phyloP scores from a whole-genome alignment of 495 filamentous ascomycete species.

The Cudoniella acicularis region DNA sequence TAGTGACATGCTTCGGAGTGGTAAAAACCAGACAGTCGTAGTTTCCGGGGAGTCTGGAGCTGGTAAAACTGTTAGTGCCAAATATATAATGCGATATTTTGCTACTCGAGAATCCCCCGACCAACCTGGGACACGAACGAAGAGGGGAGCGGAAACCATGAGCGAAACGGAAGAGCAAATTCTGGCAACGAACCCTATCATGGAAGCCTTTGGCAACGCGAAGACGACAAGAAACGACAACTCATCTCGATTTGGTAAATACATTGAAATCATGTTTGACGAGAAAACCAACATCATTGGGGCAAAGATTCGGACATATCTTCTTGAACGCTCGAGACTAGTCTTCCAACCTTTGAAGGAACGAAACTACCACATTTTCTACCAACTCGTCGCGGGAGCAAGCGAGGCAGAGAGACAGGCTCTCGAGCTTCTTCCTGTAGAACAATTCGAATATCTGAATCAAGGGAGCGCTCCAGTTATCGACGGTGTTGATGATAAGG shows the following conservation, averaged over 20 bases:
- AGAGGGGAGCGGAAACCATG: constrained; percentile 80
- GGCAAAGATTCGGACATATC: constrained; percentile 92
- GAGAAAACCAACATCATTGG: constrained; percentile 94
- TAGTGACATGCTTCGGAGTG: constrained; percentile 95
- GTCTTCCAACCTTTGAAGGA: constrained; percentile 99
- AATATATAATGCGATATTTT: constrained; percentile 99
- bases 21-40: constrained; percentile 96
- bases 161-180: constrained; percentile 99
- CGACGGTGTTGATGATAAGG: constrained; percentile 92
- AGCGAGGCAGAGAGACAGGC: constrained; percentile 80
- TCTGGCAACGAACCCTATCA: constrained; percentile 96
- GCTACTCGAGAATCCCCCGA: constrained; percentile 94
- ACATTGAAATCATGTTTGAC: constrained; percentile 99
- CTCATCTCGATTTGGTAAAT: constrained; percentile 97
- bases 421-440: constrained; percentile 70
- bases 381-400: constrained; percentile 92
- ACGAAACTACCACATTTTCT: constrained; percentile 99
- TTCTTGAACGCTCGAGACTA: constrained; percentile 90
- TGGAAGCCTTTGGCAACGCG: constrained; percentile 99
- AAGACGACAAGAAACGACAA: constrained; percentile 99
- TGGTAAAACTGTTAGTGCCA: constrained; percentile 97
- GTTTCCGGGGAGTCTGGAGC: constrained; percentile 98
- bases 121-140: constrained; percentile 73
- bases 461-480: constrained; percentile 89
- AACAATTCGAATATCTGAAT: constrained; percentile 94